These are phyloP conservation scores for Cladosporium phlei DNA, from an alignment of 2,329 filamentous ascomycete species.

Conservation along the genomic window DNA sequence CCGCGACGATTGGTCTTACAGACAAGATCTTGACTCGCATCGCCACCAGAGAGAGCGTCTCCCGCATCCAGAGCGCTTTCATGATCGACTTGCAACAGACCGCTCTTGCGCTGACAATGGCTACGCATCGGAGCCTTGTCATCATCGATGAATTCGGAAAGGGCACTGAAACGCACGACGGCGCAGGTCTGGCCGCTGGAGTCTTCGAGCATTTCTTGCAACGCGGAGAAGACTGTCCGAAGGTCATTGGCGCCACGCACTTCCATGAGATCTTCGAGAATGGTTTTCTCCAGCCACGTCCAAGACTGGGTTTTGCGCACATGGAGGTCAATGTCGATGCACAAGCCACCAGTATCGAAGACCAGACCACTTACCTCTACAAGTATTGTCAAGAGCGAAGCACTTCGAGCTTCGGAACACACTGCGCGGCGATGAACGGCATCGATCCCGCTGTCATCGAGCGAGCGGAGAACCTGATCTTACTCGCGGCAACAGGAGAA, in stretches of 20 bases:
- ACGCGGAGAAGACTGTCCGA: conserved; percentile 48
- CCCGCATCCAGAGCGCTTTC: conserved; percentile 61
- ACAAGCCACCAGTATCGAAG: conserved; percentile 47
- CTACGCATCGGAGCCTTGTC: conserved; percentile 71
- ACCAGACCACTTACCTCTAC: conserved; percentile 46
- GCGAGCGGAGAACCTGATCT: conserved; percentile 68
- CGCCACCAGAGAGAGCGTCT: conserved; percentile 66
- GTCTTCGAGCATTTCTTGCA: conserved; percentile 55
- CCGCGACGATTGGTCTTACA: conserved; percentile 75
- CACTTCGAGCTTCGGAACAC: conserved; percentile 75
- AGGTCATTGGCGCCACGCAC: conserved; percentile 59
- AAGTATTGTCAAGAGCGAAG: conserved; percentile 57
- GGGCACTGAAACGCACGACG: conserved; percentile 60
- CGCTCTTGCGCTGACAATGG: conserved; percentile 67
- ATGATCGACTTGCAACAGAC: conserved; percentile 87
- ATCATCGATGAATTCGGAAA: conserved; percentile 91
- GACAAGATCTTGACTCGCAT: conserved; percentile 90
- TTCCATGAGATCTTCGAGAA: conserved; percentile 71
- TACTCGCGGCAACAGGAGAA: conserved; percentile 65
- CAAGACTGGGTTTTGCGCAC: conserved; percentile 57
- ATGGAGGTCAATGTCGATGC: conserved; percentile 65
- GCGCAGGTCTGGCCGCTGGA: conserved; percentile 59
- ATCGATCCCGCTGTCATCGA: conserved; percentile 67
- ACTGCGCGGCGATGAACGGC: conserved; percentile 81
- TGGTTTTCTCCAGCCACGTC: conserved; percentile 49